Evolutionary conservation across 1,284 basidiomycete species (phyloP).

Genomic region (Ustilago sp.): DNA sequence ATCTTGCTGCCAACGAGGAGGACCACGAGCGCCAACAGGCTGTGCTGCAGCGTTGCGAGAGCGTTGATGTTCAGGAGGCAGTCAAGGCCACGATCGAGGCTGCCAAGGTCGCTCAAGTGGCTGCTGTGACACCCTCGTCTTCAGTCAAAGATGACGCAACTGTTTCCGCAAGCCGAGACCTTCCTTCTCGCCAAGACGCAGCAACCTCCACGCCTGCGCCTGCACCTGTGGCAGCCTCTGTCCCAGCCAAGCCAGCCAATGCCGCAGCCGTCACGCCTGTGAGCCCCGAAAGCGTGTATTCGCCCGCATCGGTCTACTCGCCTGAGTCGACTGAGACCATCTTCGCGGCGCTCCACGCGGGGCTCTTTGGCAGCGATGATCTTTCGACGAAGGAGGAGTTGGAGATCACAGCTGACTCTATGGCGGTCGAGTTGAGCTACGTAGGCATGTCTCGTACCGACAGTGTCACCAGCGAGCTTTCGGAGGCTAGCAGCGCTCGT

Average conservation of each 20-base stretch:
- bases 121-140: not conserved
- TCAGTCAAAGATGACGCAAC: not conserved
- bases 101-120: conserved; percentile 10
- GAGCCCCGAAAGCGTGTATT: conserved; percentile 54
- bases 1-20: conserved; percentile 41
- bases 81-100: conserved; percentile 5
- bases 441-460: conserved; percentile 34
- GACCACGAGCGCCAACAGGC: conserved; percentile 22
- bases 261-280: conserved; percentile 4
- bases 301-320: conserved; percentile 42
- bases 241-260: conserved; percentile 2
- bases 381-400: conserved; percentile 27
- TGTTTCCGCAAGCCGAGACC: not conserved
- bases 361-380: conserved; percentile 21
- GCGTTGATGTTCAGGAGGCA: conserved; percentile 14
- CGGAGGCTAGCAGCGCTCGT: conserved; percentile 34
- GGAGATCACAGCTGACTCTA: conserved; percentile 32
- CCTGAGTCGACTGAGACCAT: conserved; percentile 19
- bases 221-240: conserved; percentile 5
- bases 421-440: conserved; percentile 31
- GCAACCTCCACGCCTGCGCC: conserved; percentile 21
- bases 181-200: conserved; percentile 26
- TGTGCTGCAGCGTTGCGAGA: conserved; percentile 17
- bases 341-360: conserved; percentile 33
- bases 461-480: conserved; percentile 47